A percentile compares a stretch with the other conserved stretches of the same genome.
Evolutionary conservation across 805 yeast genomes (phyloP).

Genomic region (Schwanniomyces occidentalis): DNA sequence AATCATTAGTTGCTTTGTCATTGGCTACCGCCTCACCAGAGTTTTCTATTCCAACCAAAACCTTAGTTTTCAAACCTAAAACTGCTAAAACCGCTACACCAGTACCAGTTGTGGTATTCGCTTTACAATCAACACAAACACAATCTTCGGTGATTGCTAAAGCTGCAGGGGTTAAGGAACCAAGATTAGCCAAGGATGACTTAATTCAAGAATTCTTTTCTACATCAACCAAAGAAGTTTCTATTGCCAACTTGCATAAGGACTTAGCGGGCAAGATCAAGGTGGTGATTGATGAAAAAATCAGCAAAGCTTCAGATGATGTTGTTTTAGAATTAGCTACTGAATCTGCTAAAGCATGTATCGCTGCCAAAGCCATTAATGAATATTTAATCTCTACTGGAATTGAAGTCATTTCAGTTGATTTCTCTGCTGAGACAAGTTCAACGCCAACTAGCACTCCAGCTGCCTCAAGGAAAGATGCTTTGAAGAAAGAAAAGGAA

Average conservation of each 20-base stretch:
- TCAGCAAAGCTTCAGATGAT: slow-evolving; percentile 38
- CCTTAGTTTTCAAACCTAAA: slow-evolving; percentile 87
- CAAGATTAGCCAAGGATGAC: slow-evolving; percentile 84
- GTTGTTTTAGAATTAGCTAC: slow-evolving; percentile 48
- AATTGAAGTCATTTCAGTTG: slow-evolving; percentile 54
- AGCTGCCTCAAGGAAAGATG: slow-evolving; percentile 25
- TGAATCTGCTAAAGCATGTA: slow-evolving; percentile 50
- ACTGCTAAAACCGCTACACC: slow-evolving; percentile 80
- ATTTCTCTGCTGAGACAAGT: slow-evolving; percentile 48
- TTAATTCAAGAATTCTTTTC: slow-evolving; percentile 65
- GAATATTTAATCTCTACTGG: slow-evolving; percentile 51
- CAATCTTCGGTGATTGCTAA: slow-evolving; percentile 66
- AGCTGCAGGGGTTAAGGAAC: slow-evolving; percentile 74
- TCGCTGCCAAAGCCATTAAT: slow-evolving; percentile 47
- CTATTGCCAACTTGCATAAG: slow-evolving; percentile 51
- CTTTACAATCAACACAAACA: slow-evolving; percentile 68
- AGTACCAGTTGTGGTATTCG: slow-evolving; percentile 79
- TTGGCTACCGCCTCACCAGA: slow-evolving; percentile 54
- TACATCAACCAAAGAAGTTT: slow-evolving; percentile 58
- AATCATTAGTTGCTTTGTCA: slow-evolving; percentile 66
- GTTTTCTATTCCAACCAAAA: slow-evolving; percentile 59
- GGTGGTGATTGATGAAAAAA: slow-evolving; percentile 55
- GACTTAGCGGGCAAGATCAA: slow-evolving; percentile 56
- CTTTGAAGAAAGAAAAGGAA: slow-evolving; percentile 36
- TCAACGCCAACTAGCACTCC: slow-evolving; percentile 35